Base-by-base conservation (phyloP, 345 rosid genomes). In the Sisymbrium altissimum region DNA sequence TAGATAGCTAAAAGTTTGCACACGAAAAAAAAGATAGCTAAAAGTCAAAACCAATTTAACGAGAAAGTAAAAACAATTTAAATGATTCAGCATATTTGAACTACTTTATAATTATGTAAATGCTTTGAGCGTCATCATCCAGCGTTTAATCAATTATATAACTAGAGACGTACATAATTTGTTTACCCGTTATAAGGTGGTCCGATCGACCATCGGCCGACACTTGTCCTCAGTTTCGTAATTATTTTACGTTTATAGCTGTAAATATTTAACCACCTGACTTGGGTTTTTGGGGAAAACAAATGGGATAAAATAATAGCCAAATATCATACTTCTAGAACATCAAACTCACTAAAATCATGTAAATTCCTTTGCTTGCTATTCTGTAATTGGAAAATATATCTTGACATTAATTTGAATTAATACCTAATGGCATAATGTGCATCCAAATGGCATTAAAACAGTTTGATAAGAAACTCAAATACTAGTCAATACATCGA, bases 221-320 rank as follows among this genome's bases (percentile, higher is more conserved):
- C 75, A 76, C 65, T 21, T 76, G 79, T 76, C 75, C 33, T 62
- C 75, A 9, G 1, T 50, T 66, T 9, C 13, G 17, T 39, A 61
- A 27, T 68, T 46, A 39, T 39, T 43, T 43, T 25, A 33, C 33
- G 64, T 17, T 48, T 35, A 36, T 59, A 59, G 61, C 78, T 75
- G 44, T 67, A 27, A 10, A 50, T 67, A 63, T 32, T 29, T 50
- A 75, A 68, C 68, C 30, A 75, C 56, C 63, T 75, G 64, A 35
- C 49, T 68, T 68, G 60, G 64, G 73, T 68, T 75, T 68, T 60
- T 61, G 11, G 61, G 73, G 78, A 41, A 68, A 68, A 23, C 49
- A 68, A 50, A 68, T 30, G 39, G 19, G 11, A 41, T 73, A 35
- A 5, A 56, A 4, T 65, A 56, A 69, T 41, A 52, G 12, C 9